A percentile compares a stretch with the other conserved stretches of the same genome.
Conservation (phyloP, 495 filamentous ascomycete genomes). For the Daldinia caldariorum region DNA sequence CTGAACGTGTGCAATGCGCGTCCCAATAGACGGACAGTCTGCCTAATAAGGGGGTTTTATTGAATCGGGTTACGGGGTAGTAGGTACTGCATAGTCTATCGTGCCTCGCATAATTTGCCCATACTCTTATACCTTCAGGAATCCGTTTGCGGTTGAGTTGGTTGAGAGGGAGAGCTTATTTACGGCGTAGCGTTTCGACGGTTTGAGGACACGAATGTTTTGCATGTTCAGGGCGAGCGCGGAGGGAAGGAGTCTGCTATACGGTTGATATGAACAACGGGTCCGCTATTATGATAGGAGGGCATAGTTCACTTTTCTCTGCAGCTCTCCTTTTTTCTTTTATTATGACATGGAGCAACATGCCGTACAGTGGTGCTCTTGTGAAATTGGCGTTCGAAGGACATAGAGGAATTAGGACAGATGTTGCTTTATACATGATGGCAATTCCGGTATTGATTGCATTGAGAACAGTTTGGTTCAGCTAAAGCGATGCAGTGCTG, state of each 20-base stretch:
- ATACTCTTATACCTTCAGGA: conserved; percentile 7
- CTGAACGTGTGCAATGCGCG: conserved; percentile 95
- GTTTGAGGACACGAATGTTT: conserved; percentile 36
- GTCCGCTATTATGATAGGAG: conserved; percentile 20
- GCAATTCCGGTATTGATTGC: conserved; percentile 35
- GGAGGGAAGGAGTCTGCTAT: conserved; percentile 34
- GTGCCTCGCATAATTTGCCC: conserved; percentile 24
- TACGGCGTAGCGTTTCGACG: conserved; percentile 44
- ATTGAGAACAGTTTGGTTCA: conserved; percentile 15
- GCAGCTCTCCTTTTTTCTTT: conserved; percentile 23
- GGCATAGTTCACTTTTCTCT: conserved; percentile 16
- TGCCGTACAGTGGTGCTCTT: conserved; percentile 21
- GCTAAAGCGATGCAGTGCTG: neutral
- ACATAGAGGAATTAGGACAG: conserved; percentile 40
- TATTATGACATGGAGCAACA: conserved; percentile 26
- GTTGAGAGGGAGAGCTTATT: conserved; percentile 34
- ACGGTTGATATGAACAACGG: conserved; percentile 18
- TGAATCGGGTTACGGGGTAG: neutral
- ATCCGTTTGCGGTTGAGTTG: conserved; percentile 13
- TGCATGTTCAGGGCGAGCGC: conserved; percentile 41
- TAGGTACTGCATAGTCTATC: conserved; percentile 9
- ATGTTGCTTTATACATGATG: conserved; percentile 35
- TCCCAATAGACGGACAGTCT: conserved; percentile 80
- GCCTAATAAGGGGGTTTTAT: conserved; percentile 1
- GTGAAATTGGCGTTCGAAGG: conserved; percentile 41